Percentiles rank a stretch among this genome's conserved stretches.
Evolutionary conservation across 2,329 filamentous ascomycete species (phyloP).

Genomic region (Colletotrichum spaethianum): DNA sequence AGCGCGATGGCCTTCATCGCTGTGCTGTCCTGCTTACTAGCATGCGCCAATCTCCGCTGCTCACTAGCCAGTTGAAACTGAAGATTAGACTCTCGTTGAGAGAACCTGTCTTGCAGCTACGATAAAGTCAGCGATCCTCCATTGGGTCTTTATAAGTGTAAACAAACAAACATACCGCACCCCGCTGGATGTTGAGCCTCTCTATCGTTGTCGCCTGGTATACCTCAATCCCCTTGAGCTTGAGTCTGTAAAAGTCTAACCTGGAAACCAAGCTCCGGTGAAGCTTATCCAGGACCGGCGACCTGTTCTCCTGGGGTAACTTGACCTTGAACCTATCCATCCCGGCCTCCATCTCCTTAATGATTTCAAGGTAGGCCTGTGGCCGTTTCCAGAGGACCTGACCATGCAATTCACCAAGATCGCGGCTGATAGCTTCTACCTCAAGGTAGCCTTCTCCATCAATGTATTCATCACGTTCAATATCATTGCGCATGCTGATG

Average conservation of each 20-base stretch:
- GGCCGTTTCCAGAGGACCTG: slow-evolving; percentile 75
- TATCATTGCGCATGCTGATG: slow-evolving; percentile 72
- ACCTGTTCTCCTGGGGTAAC: slow-evolving; percentile 46
- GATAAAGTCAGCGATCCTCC: no score
- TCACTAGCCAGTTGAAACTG: slow-evolving; percentile 75
- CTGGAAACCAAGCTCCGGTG: slow-evolving; percentile 68
- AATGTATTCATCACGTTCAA: slow-evolving; percentile 70
- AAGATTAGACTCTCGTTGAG: slow-evolving; percentile 74
- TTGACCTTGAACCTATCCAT: slow-evolving; percentile 60
- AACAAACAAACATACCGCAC: slow-evolving; percentile 70
- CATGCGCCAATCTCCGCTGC: slow-evolving; percentile 72
- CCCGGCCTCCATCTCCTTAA: slow-evolving; percentile 62
- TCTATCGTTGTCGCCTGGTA: slow-evolving; percentile 75
- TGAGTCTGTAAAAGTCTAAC: slow-evolving; percentile 72
- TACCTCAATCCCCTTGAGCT: slow-evolving; percentile 73
- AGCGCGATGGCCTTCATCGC: slow-evolving; percentile 77
- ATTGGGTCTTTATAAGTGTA: no score
- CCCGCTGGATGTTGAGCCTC: slow-evolving; percentile 72
- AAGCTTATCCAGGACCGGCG: slow-evolving; percentile 57
- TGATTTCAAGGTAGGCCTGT: slow-evolving; percentile 71
- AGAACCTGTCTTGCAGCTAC: slow-evolving; percentile 76
- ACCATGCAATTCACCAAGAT: slow-evolving; percentile 74
- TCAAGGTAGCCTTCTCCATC: slow-evolving; percentile 65
- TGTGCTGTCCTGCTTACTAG: slow-evolving; percentile 73
- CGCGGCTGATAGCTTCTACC: slow-evolving; percentile 72